Evolutionary conservation across 2,329 filamentous ascomycete genomes (phyloP).

Genomic region (Pseudogymnoascus sp.): DNA sequence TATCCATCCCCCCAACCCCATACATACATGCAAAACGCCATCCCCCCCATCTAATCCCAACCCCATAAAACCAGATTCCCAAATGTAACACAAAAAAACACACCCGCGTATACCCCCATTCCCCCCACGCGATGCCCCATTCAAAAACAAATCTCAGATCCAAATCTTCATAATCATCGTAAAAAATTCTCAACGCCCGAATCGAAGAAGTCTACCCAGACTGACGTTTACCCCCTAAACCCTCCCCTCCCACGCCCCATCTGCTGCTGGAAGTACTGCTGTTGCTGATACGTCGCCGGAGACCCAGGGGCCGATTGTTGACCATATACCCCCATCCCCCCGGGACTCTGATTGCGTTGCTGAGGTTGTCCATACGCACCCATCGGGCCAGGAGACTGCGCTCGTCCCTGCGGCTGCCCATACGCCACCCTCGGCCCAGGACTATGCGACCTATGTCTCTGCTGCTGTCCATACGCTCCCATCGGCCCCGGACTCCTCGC

Average conservation of each 20-base stretch:
- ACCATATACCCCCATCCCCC: constrained; percentile 9
- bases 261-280: neutral
- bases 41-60: neutral
- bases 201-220: neutral
- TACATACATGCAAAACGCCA: neutral
- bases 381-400: neutral
- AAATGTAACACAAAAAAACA: neutral
- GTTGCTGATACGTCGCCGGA: neutral
- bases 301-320: neutral
- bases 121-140: neutral
- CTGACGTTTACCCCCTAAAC: neutral
- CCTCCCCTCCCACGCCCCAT: neutral
- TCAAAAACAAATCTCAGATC: neutral
- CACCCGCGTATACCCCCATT: neutral
- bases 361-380: neutral
- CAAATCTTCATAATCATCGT: neutral
- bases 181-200: neutral
- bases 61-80: neutral
- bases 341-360: constrained; percentile 9
- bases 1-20: neutral
- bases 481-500: neutral
- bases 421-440: neutral
- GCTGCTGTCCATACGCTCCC: neutral
- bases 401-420: neutral
- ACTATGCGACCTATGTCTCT: neutral